Percentiles rank a stretch among this genome's conserved stretches.
Evolutionary conservation across 139 green algal genomes (phyloP).

Genomic region (Pedinophyceae sp.): DNA sequence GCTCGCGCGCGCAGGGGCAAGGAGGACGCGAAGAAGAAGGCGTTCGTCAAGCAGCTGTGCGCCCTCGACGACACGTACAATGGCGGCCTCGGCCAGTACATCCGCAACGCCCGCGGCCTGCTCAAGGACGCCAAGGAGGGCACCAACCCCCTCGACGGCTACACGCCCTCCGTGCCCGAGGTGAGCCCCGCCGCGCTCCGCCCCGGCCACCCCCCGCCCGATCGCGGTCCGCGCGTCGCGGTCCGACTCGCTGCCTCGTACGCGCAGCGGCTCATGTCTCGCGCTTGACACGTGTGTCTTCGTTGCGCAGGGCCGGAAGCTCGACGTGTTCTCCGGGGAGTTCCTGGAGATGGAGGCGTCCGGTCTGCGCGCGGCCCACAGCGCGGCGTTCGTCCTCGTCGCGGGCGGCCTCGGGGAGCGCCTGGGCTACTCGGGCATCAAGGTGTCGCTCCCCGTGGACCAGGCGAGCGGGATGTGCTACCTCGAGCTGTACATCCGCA

Average conservation of each 20-base stretch:
- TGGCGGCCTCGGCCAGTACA: constrained; percentile 67
- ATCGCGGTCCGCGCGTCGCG: background rate
- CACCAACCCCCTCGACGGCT: constrained; percentile 85
- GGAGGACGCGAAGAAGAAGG: constrained; percentile 13
- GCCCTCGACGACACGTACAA: constrained; percentile 59
- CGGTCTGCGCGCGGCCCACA: constrained; percentile 6
- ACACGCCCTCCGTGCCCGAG: constrained; percentile 62
- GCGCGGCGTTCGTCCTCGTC: constrained; percentile 88
- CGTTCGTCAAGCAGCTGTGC: constrained; percentile 44
- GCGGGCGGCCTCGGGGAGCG: constrained; percentile 89
- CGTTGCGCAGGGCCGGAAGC: background rate
- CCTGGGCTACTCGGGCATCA: constrained; percentile 83
- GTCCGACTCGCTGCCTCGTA: background rate
- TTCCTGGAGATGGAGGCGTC: constrained; percentile 6
- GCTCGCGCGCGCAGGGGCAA: no score
- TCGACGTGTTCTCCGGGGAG: constrained; percentile 16
- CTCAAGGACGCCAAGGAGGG: constrained; percentile 69
- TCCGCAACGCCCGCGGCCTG: constrained; percentile 68
- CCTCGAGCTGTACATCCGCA: constrained; percentile 77
- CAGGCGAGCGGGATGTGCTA: constrained; percentile 56
- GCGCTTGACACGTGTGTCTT: background rate
- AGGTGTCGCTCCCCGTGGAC: constrained; percentile 71
- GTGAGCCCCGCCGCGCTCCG: constrained; percentile 12
- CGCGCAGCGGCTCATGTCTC: no score
- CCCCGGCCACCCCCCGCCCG: background rate